These are phyloP conservation scores for Cordyceps militaris DNA, from an alignment of 2,329 filamentous ascomycete genomes.

Conservation along the genomic window DNA sequence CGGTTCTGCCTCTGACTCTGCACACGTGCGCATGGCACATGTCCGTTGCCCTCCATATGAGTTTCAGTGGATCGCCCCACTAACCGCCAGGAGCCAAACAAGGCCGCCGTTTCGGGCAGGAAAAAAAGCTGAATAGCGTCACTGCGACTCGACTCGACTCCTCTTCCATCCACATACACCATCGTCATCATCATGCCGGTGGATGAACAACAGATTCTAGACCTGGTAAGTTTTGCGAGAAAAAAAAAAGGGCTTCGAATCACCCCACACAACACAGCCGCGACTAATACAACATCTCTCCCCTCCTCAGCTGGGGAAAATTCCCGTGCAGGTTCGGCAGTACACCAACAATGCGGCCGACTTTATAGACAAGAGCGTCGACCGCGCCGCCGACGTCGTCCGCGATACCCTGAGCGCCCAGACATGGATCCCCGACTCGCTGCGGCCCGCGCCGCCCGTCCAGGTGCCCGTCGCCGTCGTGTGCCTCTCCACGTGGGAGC, in stretches of 20 bases:
- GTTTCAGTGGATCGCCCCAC: neutral
- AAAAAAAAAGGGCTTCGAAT: neutral
- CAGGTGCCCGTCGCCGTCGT: slow-evolving; percentile 27
- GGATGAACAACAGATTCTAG: slow-evolving; percentile 72
- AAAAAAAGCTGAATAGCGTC: slow-evolving; percentile 13
- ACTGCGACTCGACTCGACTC: neutral
- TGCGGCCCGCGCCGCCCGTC: slow-evolving; percentile 51
- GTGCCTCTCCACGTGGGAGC: slow-evolving; percentile 37
- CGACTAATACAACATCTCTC: neutral
- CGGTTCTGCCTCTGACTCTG: neutral
- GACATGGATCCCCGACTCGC: slow-evolving; percentile 64
- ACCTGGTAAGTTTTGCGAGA: slow-evolving; percentile 56
- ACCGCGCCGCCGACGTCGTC: slow-evolving; percentile 63
- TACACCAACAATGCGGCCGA: slow-evolving; percentile 71
- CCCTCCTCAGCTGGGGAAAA: slow-evolving; percentile 39
- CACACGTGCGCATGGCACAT: slow-evolving; percentile 9
- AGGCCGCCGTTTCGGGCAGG: neutral
- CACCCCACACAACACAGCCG: neutral
- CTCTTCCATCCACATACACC: slow-evolving; percentile 14
- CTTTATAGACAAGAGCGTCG: slow-evolving; percentile 74
- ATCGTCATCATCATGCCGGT: slow-evolving; percentile 55
- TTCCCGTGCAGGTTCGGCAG: slow-evolving; percentile 57
- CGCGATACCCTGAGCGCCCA: slow-evolving; percentile 61
- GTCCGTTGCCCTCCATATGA: neutral
- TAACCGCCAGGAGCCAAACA: slow-evolving; percentile 3